Evolutionary conservation across 1,284 basidiomycete species (phyloP).

Genomic region (Puccinia horiana): DNA sequence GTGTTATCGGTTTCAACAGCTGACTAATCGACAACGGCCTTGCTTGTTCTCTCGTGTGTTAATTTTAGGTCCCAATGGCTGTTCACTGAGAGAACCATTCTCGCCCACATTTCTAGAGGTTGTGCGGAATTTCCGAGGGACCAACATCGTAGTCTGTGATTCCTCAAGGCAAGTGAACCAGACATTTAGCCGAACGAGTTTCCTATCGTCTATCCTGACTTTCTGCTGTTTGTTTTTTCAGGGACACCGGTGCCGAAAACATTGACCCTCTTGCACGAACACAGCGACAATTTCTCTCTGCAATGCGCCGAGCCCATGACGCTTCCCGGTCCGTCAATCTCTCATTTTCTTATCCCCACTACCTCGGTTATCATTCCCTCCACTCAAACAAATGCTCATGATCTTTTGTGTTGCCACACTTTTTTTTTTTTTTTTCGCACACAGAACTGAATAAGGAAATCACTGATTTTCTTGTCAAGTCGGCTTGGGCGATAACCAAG

Average conservation of each 20-base stretch:
- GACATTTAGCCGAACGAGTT: background rate
- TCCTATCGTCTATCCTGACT: background rate
- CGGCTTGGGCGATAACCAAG: slow-evolving; percentile 30
- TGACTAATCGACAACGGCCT: background rate
- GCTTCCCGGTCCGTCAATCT: slow-evolving; percentile 33
- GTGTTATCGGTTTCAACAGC: background rate
- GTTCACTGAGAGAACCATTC: slow-evolving; percentile 46
- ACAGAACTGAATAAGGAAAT: slow-evolving; percentile 48
- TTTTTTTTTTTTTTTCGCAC: background rate
- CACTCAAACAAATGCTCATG: background rate
- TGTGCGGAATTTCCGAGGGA: slow-evolving; percentile 43
- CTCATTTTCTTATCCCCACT: background rate
- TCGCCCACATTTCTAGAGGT: slow-evolving; percentile 49
- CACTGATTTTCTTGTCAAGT: slow-evolving; percentile 27
- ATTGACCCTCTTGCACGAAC: slow-evolving; percentile 44
- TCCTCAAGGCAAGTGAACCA: slow-evolving; percentile 23
- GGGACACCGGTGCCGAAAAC: slow-evolving; percentile 34
- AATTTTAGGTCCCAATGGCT: slow-evolving; percentile 47
- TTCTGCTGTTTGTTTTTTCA: background rate
- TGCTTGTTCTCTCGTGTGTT: background rate
- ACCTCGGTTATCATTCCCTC: background rate
- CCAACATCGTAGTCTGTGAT: slow-evolving; percentile 46
- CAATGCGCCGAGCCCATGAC: slow-evolving; percentile 44
- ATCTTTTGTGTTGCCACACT: background rate
- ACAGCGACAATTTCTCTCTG: slow-evolving; percentile 48